Conservation (phyloP, 2,329 filamentous ascomycete genomes). For the Colletotrichum truncatum region DNA sequence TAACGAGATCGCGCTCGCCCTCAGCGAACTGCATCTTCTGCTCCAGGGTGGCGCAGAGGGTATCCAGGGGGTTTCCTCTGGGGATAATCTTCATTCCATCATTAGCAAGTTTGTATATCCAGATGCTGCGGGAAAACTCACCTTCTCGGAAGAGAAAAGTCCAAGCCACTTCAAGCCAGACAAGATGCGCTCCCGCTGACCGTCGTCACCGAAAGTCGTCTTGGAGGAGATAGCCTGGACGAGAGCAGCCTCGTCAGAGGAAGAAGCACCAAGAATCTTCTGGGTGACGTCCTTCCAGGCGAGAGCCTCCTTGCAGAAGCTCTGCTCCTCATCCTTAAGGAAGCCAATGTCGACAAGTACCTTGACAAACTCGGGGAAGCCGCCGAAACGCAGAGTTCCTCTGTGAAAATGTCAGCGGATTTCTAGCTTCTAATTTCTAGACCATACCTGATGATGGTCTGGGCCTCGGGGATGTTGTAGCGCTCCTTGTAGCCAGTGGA, state of each 20-base stretch:
- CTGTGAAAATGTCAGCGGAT: too few species aligned
- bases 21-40: constrained; percentile 90
- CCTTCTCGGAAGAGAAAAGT: too few species aligned
- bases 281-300: constrained; percentile 88
- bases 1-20: constrained; percentile 84
- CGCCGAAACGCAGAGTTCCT: constrained; percentile 77
- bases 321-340: constrained; percentile 75
- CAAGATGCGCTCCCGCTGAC: constrained; percentile 76
- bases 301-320: constrained; percentile 72
- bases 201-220: constrained; percentile 74
- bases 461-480: constrained; percentile 90
- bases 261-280: constrained; percentile 76
- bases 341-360: constrained; percentile 91
- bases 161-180: constrained; percentile 78
- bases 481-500: constrained; percentile 87
- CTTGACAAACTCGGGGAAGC: constrained; percentile 91
- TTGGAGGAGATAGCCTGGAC: constrained; percentile 78
- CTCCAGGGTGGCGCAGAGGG: constrained; percentile 86
- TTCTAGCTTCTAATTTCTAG: too few species aligned
- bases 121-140: too few species aligned
- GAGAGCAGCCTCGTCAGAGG: constrained; percentile 74
- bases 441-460: constrained; percentile 88
- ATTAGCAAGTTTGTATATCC: too few species aligned
- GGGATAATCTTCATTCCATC: too few species aligned
- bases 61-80: constrained; percentile 84